phyloP scores from a whole-genome alignment of 1,284 basidiomycete genomes.

The Wallemia mellicola region DNA sequence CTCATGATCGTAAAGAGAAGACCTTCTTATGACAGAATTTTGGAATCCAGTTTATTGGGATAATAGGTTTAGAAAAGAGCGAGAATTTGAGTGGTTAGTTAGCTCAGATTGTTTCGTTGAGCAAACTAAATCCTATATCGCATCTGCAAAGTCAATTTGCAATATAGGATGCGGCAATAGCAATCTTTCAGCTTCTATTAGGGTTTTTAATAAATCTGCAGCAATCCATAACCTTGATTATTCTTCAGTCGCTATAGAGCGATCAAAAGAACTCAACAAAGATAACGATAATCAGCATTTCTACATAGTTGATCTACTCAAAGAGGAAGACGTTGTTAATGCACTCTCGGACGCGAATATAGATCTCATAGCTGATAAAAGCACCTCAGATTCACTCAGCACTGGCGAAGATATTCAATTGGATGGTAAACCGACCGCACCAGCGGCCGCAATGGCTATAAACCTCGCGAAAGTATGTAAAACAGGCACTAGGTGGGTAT shows the following conservation, averaged over 20 bases:
- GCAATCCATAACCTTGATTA: neutral
- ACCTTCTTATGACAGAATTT: neutral
- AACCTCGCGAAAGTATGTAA: neutral
- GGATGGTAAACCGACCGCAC: neutral
- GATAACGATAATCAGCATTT: neutral
- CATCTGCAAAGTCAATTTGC: neutral
- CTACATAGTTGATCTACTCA: neutral
- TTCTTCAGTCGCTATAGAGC: neutral
- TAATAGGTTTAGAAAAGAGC: neutral
- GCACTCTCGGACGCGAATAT: neutral
- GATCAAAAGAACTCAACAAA: neutral
- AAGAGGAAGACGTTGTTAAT: neutral
- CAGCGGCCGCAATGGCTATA: neutral
- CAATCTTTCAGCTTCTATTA: neutral
- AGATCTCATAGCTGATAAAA: neutral
- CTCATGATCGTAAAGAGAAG: neutral
- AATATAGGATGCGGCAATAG: neutral
- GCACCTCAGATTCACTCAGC: neutral
- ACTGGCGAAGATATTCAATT: neutral
- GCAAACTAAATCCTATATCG: neutral
- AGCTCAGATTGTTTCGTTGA: neutral
- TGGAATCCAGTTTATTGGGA: neutral
- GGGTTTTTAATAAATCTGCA: neutral
- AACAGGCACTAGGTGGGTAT: neutral
- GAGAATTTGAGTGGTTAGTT: neutral